These are phyloP conservation scores for Tolypocladium tundrense DNA, from an alignment of 2,329 filamentous ascomycete genomes.

Conservation along the genomic window DNA sequence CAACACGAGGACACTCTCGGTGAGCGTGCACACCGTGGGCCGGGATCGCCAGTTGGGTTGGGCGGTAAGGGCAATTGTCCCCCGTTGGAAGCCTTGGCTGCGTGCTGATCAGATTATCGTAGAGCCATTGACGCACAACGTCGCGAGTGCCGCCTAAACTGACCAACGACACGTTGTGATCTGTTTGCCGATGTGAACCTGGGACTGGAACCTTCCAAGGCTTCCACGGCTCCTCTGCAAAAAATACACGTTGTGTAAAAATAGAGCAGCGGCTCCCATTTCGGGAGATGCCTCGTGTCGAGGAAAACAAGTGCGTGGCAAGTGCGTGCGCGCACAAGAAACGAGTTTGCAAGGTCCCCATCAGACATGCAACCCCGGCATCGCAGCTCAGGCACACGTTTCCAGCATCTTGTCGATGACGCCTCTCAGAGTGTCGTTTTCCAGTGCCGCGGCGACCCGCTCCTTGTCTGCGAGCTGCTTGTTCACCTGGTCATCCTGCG, in stretches of 20 bases:
- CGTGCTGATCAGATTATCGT: not conserved
- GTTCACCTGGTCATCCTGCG: conserved; percentile 88
- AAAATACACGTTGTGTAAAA: not conserved
- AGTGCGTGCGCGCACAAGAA: not conserved
- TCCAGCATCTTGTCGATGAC: conserved; percentile 91
- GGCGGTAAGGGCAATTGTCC: not conserved
- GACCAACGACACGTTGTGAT: not conserved
- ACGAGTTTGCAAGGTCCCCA: too few species aligned
- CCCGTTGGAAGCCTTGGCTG: not conserved
- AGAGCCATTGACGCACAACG: not conserved
- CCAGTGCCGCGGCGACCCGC: conserved; percentile 83
- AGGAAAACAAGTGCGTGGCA: not conserved
- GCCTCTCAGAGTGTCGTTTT: conserved; percentile 82
- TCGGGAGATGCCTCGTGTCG: not conserved
- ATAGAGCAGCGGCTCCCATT: not conserved
- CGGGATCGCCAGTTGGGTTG: too few species aligned
- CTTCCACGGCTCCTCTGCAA: not conserved
- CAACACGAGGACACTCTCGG: not conserved
- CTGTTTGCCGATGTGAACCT: not conserved
- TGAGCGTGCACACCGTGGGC: not conserved
- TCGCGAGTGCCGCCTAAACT: not conserved
- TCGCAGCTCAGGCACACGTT: conserved; percentile 52
- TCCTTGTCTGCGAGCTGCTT: conserved; percentile 97
- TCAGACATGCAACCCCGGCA: not conserved
- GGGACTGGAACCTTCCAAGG: not conserved